Evolutionary conservation across 2,329 filamentous ascomycete genomes (phyloP), one percentile per base, ranked within the genome.

Genomic region (Metarhizium album): DNA sequence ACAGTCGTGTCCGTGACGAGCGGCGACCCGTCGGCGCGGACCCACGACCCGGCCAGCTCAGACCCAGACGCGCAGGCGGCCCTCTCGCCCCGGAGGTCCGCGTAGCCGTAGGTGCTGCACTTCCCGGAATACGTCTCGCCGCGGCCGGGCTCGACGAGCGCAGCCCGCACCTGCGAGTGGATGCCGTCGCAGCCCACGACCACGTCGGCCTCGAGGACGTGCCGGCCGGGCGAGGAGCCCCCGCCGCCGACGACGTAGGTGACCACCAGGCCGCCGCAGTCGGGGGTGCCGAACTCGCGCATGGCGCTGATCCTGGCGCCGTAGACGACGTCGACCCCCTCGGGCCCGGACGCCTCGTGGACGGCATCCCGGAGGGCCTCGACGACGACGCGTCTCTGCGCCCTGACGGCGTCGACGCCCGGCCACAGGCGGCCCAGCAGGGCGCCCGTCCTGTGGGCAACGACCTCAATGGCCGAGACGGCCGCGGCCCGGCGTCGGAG

Each of bases 131-230:
- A 70, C 23, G 61, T 62, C 8, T 67, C 58, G 35, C 51, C 47
- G 13, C 55, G 50, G 9, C 42, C 52, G 3, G 59, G 57, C 27
- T 60, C 58, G 20, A 70, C 58, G 47, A 63, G 57, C 2, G 55
- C 37, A 16, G 48, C 57, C 9, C 68, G 64, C 11, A 69, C 64
- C 29, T 55, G 52, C 1, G 67, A 70, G 47, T 70, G 67, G 24
- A 70, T 67, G 2, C 68, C 68, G 55, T 71, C 68, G 55, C 67
- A 70, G 1, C 67, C 68, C 14, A 71, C 54, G 42, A 62, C 46
- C 3, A 65, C 33, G 47, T 66, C 61, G 3, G 54, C 59, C 20
- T 55, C 48, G 4, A 59, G 22, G 11, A 48, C 46, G 13, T 53
- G 47, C 7, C 49, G 40, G 13, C 2, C 20, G 3, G 49, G 42